Evolutionary conservation across 2,329 filamentous ascomycete species (phyloP).

Genomic region (Chaetomiaceae sp.): DNA sequence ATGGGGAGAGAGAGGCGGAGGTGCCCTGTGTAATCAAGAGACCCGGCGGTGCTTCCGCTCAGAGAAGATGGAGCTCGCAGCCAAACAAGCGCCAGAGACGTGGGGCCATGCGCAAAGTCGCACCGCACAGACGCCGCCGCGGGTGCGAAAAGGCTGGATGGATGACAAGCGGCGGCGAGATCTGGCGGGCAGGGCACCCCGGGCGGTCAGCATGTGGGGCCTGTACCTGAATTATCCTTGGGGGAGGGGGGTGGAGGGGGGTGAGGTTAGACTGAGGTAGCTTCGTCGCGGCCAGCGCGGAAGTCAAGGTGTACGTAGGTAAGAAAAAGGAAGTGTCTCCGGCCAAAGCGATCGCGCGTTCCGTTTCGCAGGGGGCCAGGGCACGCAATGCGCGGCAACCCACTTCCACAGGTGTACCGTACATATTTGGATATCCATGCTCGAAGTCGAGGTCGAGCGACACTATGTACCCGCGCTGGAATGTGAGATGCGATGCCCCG

Average conservation of each 20-base stretch:
- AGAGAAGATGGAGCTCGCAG: conserved; percentile 9
- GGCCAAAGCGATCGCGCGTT: too few relatives aligned
- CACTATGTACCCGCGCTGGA: conserved; percentile 7
- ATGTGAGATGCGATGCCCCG: conserved; percentile 6
- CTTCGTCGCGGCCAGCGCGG: conserved; percentile 10
- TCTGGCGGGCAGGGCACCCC: conserved; percentile 12
- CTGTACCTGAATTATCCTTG: conserved; percentile 11
- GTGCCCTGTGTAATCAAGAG: conserved; percentile 5
- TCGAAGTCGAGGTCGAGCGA: conserved; percentile 2
- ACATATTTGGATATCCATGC: background rate
- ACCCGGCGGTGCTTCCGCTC: conserved; percentile 4
- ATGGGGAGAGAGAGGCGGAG: conserved; percentile 1
- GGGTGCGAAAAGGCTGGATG: conserved; percentile 14
- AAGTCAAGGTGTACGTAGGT: background rate
- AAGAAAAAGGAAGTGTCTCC: conserved; percentile 5
- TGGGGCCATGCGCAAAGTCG: conserved; percentile 5
- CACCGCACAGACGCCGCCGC: conserved; percentile 17
- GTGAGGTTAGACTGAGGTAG: too few relatives aligned
- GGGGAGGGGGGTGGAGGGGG: too few relatives aligned
- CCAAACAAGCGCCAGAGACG: conserved; percentile 17
- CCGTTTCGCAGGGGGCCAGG: too few relatives aligned
- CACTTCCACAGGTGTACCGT: background rate
- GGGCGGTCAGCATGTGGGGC: conserved; percentile 6
- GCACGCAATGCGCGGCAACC: background rate
- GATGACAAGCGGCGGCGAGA: conserved; percentile 11